phyloP scores from a whole-genome alignment of 208 protist genomes.

The Leishmania tarentolae region DNA sequence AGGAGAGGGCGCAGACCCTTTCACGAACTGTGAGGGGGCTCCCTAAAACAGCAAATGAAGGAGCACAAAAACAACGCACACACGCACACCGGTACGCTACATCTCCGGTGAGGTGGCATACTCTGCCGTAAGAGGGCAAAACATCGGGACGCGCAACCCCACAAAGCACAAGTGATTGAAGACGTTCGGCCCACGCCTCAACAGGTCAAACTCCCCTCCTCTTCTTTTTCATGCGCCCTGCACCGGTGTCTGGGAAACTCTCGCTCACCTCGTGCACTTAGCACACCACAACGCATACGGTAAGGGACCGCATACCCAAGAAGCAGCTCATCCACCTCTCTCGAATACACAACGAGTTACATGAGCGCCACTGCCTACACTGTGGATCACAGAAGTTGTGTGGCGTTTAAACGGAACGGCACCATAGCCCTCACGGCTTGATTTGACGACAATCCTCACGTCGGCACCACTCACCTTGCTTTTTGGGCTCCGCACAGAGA shows the following conservation, averaged over 20 bases:
- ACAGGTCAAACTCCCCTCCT: no score
- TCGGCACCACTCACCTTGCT: slow-evolving; percentile 89
- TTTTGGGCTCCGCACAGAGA: slow-evolving; percentile 90
- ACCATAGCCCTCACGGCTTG: slow-evolving; percentile 63
- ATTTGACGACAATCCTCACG: slow-evolving; percentile 91
- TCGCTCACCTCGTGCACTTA: not conserved
- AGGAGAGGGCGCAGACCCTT: not conserved
- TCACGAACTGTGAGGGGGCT: not conserved
- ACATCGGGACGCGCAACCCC: not conserved
- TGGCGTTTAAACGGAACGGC: not conserved
- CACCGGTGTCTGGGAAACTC: not conserved
- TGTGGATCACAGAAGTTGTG: not conserved
- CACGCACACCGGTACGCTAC: not conserved
- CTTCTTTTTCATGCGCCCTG: not conserved
- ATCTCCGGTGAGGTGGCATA: not conserved
- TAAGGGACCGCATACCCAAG: not conserved
- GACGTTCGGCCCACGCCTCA: not conserved
- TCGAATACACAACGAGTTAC: no score
- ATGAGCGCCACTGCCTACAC: not conserved
- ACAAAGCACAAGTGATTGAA: not conserved
- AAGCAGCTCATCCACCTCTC: not conserved
- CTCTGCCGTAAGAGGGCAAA: not conserved
- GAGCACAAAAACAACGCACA: not conserved
- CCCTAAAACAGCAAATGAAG: not conserved
- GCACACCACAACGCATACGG: not conserved